Base-by-base conservation (phyloP, 176 grass and related monocot genomes). In the Triticum monococcum region DNA sequence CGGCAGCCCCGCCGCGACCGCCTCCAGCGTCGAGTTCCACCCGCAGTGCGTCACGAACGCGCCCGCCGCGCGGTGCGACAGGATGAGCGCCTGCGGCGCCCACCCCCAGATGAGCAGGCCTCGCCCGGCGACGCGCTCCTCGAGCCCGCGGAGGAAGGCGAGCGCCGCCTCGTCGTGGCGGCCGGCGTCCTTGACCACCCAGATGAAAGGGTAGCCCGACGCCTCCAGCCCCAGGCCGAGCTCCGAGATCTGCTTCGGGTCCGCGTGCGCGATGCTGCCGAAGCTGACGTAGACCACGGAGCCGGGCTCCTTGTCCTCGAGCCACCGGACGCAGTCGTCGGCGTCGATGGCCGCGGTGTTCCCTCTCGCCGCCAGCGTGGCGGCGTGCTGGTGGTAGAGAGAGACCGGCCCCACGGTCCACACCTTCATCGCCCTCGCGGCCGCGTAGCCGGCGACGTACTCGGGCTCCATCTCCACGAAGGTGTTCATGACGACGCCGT, bases 11-110 rank as follows among this genome's bases (percentile, higher is more conserved):
- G 84, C 86, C 2, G 81, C 2, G 77, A 90, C 8, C 1, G 85
- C 83, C 86, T 98, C 95, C 77, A 93, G 59, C 50, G 69, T 81
- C 12, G 95, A 98, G 82, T 95, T 98, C 95, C 93, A 98, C 9
- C 95, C 93, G 33, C 95, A 93, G 78, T 98, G 93, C 59, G 91
- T 98, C 91, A 93, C 76, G 45, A 95, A 98, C 1, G 54, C 86
- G 3, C 95, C 93, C 6, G 84, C 84, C 1, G 89, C 85, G 7
- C 10, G 64, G 84, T 97, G 95, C 0, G 88, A 88, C 68, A 97
- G 88, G 73, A 94, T 90, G 43, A 87, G 54, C 72, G 87, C 66
- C 89, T 96, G 94, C 71, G 91, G 93, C n/a, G 91, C 93, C 93
- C 93, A 93, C 3, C 86, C 91, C 23, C 72, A 62, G 45, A 95